Evolutionary conservation across 768 basidiomycete species (phyloP).

Genomic region (Trametes meyenii): DNA sequence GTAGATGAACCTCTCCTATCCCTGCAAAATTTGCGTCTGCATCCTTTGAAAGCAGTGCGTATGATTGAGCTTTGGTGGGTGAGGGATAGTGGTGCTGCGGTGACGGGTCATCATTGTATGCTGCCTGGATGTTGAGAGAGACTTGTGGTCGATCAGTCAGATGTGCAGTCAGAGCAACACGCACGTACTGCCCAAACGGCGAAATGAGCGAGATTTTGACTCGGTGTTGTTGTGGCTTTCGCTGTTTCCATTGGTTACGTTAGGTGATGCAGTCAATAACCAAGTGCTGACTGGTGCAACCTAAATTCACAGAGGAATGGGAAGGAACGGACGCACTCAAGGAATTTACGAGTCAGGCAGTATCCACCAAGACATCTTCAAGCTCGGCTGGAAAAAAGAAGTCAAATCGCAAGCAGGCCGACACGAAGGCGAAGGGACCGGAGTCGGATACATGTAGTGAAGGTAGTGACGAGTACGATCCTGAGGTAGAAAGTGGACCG

Average conservation of each 20-base stretch:
- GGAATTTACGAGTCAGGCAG: slow-evolving; percentile 27
- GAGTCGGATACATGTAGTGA: slow-evolving; percentile 30
- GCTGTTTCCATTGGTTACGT: not conserved
- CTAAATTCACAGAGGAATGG: slow-evolving; percentile 62
- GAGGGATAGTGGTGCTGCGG: not conserved
- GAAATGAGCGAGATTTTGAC: no score
- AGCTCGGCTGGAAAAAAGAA: slow-evolving; percentile 14
- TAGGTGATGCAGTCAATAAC: not conserved
- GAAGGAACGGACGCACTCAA: slow-evolving; percentile 67
- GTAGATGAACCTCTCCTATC: not conserved
- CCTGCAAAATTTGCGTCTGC: not conserved
- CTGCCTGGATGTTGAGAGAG: not conserved
- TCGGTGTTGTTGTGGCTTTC: not conserved
- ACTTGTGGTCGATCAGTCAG: not conserved
- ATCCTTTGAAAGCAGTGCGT: not conserved
- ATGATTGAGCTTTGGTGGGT: not conserved
- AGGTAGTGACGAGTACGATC: slow-evolving; percentile 14
- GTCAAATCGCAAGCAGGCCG: slow-evolving; percentile 1
- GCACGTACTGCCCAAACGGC: not conserved
- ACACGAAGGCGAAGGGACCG: slow-evolving; percentile 29
- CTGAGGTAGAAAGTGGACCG: slow-evolving; percentile 2
- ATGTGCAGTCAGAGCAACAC: not conserved
- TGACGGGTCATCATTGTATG: not conserved
- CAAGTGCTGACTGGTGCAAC: slow-evolving; percentile 32
- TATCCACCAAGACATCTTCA: not conserved